Evolutionary conservation across 352 stramenopile genomes (phyloP).

Genomic region (Globisporangium parvum): DNA sequence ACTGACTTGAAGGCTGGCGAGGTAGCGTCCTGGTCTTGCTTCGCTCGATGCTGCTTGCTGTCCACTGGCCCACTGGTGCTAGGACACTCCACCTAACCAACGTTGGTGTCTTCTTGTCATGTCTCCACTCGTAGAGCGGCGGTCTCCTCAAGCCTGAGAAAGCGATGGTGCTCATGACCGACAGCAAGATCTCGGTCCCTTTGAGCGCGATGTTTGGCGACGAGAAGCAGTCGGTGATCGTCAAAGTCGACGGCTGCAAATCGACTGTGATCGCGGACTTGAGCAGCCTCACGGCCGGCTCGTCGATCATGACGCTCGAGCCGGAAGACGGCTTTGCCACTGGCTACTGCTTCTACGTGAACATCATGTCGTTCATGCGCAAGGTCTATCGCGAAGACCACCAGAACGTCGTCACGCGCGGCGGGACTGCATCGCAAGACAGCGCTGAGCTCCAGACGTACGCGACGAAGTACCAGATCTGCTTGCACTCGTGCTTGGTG

Average conservation of each 20-base stretch:
- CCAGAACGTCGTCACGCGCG: slow-evolving; percentile 58
- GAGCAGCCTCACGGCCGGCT: slow-evolving; percentile 49
- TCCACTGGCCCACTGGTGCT: background rate
- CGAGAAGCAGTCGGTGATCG: slow-evolving; percentile 71
- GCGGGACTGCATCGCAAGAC: slow-evolving; percentile 37
- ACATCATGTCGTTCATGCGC: slow-evolving; percentile 71
- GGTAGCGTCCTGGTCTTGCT: slow-evolving; percentile 13
- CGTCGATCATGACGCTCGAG: slow-evolving; percentile 65
- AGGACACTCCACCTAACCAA: background rate
- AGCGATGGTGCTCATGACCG: slow-evolving; percentile 44
- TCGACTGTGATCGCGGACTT: slow-evolving; percentile 76
- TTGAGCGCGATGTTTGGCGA: slow-evolving; percentile 77
- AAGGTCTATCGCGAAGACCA: slow-evolving; percentile 88
- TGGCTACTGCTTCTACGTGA: slow-evolving; percentile 84
- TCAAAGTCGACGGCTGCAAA: slow-evolving; percentile 83
- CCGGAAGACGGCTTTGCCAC: slow-evolving; percentile 44
- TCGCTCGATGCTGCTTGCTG: background rate
- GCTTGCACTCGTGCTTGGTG: slow-evolving; percentile 71
- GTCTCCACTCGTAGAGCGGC: slow-evolving; percentile 23
- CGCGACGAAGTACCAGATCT: slow-evolving; percentile 86
- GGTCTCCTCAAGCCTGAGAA: slow-evolving; percentile 31
- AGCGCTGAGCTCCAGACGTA: slow-evolving; percentile 60
- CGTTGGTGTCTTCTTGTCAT: background rate
- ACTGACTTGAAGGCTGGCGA: slow-evolving; percentile 43
- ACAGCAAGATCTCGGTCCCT: slow-evolving; percentile 81